Conservation (phyloP, 2,329 filamentous ascomycete species). For the Metarhizium album region DNA sequence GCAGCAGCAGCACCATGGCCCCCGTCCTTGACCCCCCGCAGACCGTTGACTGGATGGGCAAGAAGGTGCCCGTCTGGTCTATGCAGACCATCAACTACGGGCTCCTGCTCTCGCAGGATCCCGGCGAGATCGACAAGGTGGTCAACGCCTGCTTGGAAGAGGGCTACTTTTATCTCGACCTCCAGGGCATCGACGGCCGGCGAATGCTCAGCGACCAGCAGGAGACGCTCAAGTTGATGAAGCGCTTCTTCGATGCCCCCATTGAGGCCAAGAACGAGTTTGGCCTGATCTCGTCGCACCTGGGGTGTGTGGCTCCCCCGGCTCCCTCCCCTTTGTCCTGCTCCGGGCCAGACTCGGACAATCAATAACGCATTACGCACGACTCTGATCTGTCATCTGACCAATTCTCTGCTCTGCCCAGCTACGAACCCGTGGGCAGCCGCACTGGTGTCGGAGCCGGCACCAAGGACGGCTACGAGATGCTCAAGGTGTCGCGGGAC, state of each 20-base stretch:
- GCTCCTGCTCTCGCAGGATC: slow-evolving; percentile 41
- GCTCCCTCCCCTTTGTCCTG: too few species aligned
- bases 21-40: slow-evolving; percentile 27
- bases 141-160: slow-evolving; percentile 37
- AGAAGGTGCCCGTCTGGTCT: slow-evolving; percentile 36
- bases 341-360: too few species aligned
- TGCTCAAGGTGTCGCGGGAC: slow-evolving; percentile 41
- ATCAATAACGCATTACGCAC: too few species aligned
- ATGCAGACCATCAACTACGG: slow-evolving; percentile 43
- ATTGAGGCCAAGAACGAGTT: slow-evolving; percentile 46
- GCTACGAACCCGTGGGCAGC: slow-evolving; percentile 38
- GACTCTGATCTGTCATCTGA: too few species aligned
- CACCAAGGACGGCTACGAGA: slow-evolving; percentile 42
- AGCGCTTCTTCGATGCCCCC: slow-evolving; percentile 42
- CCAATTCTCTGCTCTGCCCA: too few species aligned
- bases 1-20: slow-evolving; percentile 23
- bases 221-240: slow-evolving; percentile 41
- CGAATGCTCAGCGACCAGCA: slow-evolving; percentile 41
- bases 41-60: slow-evolving; percentile 38
- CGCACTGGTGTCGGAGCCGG: slow-evolving; percentile 35
- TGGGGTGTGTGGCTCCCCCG: slow-evolving; percentile 17
- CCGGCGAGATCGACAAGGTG: slow-evolving; percentile 40
- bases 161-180: slow-evolving; percentile 46
- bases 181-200: slow-evolving; percentile 40
- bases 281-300: slow-evolving; percentile 41